These are phyloP conservation scores for Testicularia cyperi DNA, from an alignment of 1,284 basidiomycete genomes.

Conservation along the genomic window DNA sequence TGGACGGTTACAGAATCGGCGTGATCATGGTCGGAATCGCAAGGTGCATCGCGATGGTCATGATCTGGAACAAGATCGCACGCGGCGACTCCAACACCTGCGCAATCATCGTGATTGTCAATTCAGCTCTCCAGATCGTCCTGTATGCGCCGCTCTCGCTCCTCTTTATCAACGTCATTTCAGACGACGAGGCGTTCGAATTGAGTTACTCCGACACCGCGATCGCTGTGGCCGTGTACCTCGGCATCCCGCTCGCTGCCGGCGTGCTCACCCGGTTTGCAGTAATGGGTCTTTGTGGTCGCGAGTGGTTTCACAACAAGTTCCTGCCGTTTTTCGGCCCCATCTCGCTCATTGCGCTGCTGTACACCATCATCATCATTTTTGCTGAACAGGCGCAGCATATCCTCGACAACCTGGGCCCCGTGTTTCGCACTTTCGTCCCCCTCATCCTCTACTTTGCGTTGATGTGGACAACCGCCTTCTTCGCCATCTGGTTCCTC, in stretches of 20 bases:
- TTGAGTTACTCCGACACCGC: slow-evolving; percentile 72
- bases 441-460: slow-evolving; percentile 74
- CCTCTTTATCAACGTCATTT: slow-evolving; percentile 74
- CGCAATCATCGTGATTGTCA: slow-evolving; percentile 68
- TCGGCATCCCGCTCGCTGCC: slow-evolving; percentile 70
- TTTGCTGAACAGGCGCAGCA: slow-evolving; percentile 69
- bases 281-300: slow-evolving; percentile 64
- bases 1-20: slow-evolving; percentile 61
- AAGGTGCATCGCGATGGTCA: slow-evolving; percentile 60
- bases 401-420: slow-evolving; percentile 49
- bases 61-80: slow-evolving; percentile 71
- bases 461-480: slow-evolving; percentile 74
- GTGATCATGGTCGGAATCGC: slow-evolving; percentile 69
- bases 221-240: slow-evolving; percentile 69
- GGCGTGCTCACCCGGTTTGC: slow-evolving; percentile 71
- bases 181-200: slow-evolving; percentile 60
- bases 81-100: slow-evolving; percentile 75
- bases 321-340: slow-evolving; percentile 75
- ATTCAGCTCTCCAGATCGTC: slow-evolving; percentile 71
- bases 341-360: slow-evolving; percentile 66
- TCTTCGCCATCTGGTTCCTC: slow-evolving; percentile 64
- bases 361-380: slow-evolving; percentile 72
- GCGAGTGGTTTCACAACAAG: slow-evolving; percentile 64
- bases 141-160: slow-evolving; percentile 76
- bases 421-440: slow-evolving; percentile 65